phyloP scores from a whole-genome alignment of 768 basidiomycete species.

The Lyophyllum decastes region DNA sequence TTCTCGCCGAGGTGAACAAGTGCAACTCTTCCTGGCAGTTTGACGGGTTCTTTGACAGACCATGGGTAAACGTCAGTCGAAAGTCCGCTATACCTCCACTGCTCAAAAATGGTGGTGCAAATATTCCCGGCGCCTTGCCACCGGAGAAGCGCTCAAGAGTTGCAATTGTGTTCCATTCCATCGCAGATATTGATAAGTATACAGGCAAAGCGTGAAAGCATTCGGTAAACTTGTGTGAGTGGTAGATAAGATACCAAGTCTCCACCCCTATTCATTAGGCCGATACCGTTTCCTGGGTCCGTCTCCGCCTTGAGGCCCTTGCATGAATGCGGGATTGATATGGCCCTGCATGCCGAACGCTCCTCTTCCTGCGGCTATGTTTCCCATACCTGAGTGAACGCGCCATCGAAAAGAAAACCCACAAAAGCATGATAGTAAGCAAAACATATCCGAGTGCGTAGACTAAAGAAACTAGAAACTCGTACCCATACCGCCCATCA shows the following conservation, averaged over 20 bases:
- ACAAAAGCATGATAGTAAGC: slow-evolving; percentile 37
- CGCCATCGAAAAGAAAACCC: slow-evolving; percentile 15
- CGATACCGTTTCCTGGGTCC: slow-evolving; percentile 28
- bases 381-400: slow-evolving; percentile 47
- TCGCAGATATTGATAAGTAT: slow-evolving; percentile 1
- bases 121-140: neutral
- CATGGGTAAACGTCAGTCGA: neutral
- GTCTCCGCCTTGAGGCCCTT: slow-evolving; percentile 35
- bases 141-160: neutral
- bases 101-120: neutral
- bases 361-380: slow-evolving; percentile 46
- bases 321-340: slow-evolving; percentile 77
- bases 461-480: slow-evolving; percentile 40
- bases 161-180: neutral
- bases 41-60: neutral
- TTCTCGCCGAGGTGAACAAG: neutral
- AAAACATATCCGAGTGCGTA: slow-evolving; percentile 31
- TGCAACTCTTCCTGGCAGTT: neutral
- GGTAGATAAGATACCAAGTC: slow-evolving; percentile 1
- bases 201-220: neutral
- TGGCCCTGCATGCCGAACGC: slow-evolving; percentile 53
- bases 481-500: slow-evolving; percentile 52
- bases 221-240: neutral
- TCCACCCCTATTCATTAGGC: slow-evolving; percentile 38
- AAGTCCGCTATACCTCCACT: neutral